Evolutionary conservation across 176 grass and related monocot species (phyloP).

Genomic region (Canna indica): DNA sequence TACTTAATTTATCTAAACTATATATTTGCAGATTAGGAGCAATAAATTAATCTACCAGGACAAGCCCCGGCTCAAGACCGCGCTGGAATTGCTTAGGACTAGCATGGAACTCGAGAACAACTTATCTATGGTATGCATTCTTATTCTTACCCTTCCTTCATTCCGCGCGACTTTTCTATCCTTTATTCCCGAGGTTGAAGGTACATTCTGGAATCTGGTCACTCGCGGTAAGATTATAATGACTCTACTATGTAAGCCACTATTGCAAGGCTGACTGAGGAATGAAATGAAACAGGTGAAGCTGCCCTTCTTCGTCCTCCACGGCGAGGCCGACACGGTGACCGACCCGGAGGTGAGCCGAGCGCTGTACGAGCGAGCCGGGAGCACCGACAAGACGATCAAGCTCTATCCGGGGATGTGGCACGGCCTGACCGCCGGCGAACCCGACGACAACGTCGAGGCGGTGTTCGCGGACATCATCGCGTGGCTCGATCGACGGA

Average conservation of each 20-base stretch:
- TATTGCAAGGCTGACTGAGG: background rate
- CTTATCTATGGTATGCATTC: slow-evolving; percentile 40
- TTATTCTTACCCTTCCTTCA: background rate
- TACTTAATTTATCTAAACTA: background rate
- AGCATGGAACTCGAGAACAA: slow-evolving; percentile 72
- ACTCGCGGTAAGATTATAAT: background rate
- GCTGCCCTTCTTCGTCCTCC: slow-evolving; percentile 76
- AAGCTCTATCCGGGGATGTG: slow-evolving; percentile 90
- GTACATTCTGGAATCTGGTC: background rate
- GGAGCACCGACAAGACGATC: slow-evolving; percentile 70
- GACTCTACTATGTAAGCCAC: background rate
- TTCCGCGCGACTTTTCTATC: no score
- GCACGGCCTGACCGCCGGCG: slow-evolving; percentile 78
- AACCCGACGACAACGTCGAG: slow-evolving; percentile 64
- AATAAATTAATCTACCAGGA: slow-evolving; percentile 94
- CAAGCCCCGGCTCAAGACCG: slow-evolving; percentile 80
- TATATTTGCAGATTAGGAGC: slow-evolving; percentile 50
- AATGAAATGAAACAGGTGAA: slow-evolving; percentile 32
- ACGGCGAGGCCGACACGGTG: slow-evolving; percentile 75
- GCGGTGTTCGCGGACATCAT: slow-evolving; percentile 69
- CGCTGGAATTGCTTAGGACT: slow-evolving; percentile 67
- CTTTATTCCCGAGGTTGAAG: no score
- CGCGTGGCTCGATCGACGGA: slow-evolving; percentile 42
- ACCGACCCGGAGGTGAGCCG: slow-evolving; percentile 86
- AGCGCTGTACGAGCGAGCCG: slow-evolving; percentile 41